Percentiles rank a stretch among this genome's conserved stretches.
These are phyloP conservation scores for Pyricularia pennisetigena DNA, from an alignment of 2,329 filamentous ascomycete genomes.

Conservation along the genomic window DNA sequence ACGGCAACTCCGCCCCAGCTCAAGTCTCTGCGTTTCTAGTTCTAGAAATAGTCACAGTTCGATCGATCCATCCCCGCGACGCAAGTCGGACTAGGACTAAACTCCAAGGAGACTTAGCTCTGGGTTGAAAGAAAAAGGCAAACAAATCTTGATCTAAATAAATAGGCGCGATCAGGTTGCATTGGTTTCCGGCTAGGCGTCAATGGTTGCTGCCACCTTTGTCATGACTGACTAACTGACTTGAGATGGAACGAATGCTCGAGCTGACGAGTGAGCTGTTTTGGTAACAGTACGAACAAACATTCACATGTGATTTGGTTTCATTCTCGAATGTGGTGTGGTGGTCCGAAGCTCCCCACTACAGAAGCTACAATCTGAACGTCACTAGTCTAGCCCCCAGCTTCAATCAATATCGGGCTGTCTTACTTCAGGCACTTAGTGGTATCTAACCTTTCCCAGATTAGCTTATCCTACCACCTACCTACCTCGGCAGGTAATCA, in stretches of 20 bases:
- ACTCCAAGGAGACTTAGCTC: neutral
- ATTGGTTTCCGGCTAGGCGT: neutral
- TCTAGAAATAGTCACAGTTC: neutral
- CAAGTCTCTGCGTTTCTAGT: neutral
- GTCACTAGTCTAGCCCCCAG: neutral
- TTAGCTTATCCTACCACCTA: too few relatives aligned
- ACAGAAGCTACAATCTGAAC: neutral
- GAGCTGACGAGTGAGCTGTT: neutral
- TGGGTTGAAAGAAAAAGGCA: neutral
- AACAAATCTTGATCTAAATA: neutral
- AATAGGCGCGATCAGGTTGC: neutral
- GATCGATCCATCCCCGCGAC: neutral
- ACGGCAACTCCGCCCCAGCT: neutral
- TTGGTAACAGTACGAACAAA: neutral
- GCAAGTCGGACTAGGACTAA: neutral
- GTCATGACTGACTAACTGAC: neutral
- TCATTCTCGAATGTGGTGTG: neutral
- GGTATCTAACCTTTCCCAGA: too few relatives aligned
- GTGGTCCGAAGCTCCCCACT: neutral
- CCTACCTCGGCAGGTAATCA: too few relatives aligned
- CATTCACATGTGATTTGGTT: neutral
- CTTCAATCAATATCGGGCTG: too few relatives aligned
- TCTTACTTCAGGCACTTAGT: too few relatives aligned
- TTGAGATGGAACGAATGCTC: neutral
- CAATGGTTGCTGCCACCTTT: neutral